Evolutionary conservation across 495 filamentous ascomycete genomes (phyloP).

Genomic region (Daldinia bambusicola): DNA sequence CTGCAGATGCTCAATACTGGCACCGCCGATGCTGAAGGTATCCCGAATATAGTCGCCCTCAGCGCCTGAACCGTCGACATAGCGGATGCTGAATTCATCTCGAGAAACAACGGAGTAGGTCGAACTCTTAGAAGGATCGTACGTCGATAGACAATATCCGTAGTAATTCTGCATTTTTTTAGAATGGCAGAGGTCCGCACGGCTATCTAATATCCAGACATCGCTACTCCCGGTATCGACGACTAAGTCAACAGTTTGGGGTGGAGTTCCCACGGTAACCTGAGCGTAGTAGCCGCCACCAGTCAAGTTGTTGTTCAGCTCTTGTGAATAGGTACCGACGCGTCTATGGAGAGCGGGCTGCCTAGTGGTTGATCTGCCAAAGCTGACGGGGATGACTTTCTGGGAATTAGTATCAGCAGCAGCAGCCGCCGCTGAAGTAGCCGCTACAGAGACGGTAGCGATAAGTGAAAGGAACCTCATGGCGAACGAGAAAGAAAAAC

Average conservation of each 20-base stretch:
- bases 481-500: background rate
- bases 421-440: slow-evolving; percentile 17
- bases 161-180: slow-evolving; percentile 47
- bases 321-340: slow-evolving; percentile 49
- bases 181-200: slow-evolving; percentile 57
- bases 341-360: slow-evolving; percentile 34
- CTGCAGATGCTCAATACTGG: slow-evolving; percentile 72
- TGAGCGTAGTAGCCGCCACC: slow-evolving; percentile 71
- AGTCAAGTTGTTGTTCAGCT: slow-evolving; percentile 59
- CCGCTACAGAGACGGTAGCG: slow-evolving; percentile 20
- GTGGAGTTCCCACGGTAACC: slow-evolving; percentile 74
- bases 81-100: slow-evolving; percentile 79
- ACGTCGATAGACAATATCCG: slow-evolving; percentile 47
- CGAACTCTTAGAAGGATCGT: slow-evolving; percentile 70
- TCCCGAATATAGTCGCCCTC: slow-evolving; percentile 84
- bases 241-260: slow-evolving; percentile 63
- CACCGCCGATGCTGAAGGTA: slow-evolving; percentile 73
- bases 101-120: slow-evolving; percentile 72
- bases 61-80: slow-evolving; percentile 74
- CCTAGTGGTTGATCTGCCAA: slow-evolving; percentile 31
- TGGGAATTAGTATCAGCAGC: slow-evolving; percentile 27
- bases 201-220: slow-evolving; percentile 71
- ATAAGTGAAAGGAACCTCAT: slow-evolving; percentile 39
- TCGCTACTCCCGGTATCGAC: slow-evolving; percentile 90
- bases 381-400: slow-evolving; percentile 43